Base-by-base conservation (phyloP, 352 stramenopile species). In the Halophytophthora batemanensis region DNA sequence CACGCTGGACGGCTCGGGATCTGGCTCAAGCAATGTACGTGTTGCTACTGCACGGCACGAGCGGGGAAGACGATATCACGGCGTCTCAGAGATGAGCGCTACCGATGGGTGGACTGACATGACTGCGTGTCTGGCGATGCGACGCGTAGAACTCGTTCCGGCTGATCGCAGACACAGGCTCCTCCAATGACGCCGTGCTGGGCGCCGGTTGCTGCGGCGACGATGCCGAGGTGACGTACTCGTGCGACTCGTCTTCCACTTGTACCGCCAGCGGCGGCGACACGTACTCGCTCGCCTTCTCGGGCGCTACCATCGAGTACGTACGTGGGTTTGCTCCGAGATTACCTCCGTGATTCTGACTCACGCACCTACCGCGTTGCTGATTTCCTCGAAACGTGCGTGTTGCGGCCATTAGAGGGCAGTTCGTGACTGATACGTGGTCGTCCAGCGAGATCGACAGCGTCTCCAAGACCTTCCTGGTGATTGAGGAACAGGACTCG, bases 141-240 rank as follows among this genome's bases (percentile, higher is more conserved):
- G 2, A 44, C 17, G 17, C 19, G 28, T 25, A 90, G 80, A 87
- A 86, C n/a, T 69, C 67, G 3, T 94, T 90, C 45, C 71, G 72
- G 37, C 46, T 94, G 13, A 87, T 94, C 35, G 74, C 79, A 40
- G 83, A 94, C 64, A 94, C 83, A 0, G 83, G 83, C 2, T 94
- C 83, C n/a, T 88, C 81, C 10, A 94, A 91, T 39, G 74, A 86
- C 31, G 83, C 83, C 1, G 68, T 92, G 25, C 66, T 91, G 5
- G 75, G 80, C 15, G 19, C 62, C 8, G 64, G 63, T 33, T 94
- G 83, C 63, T 94, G 83, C 35, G 77, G 64, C 0, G 53, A 47
- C 1, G 55, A 62, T 18, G 71, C 71, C 6, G 36, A 72, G 1
- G 63, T 74, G 17, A 82, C 73, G n/a, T 94, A 83, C 60, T 77